Percentiles rank a stretch among this genome's conserved stretches.
phyloP scores from a whole-genome alignment of 176 grass and related monocot genomes.

The Musa itinerans region DNA sequence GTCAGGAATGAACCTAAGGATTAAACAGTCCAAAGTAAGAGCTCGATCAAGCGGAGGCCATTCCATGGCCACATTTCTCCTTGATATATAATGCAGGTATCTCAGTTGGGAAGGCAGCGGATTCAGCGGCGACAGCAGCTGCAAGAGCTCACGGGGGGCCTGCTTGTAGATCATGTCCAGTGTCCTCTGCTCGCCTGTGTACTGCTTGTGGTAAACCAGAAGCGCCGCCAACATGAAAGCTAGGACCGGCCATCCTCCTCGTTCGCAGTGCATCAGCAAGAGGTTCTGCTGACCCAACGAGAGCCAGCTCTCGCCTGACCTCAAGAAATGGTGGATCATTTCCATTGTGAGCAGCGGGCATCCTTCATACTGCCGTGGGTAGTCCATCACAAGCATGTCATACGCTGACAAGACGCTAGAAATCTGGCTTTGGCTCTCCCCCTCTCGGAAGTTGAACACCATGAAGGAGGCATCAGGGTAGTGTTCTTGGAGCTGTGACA shows the following conservation, averaged over 20 bases:
- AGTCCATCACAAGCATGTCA: conserved; percentile 95
- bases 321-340: conserved; percentile 84
- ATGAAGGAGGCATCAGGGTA: conserved; percentile 87
- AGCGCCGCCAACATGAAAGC: conserved; percentile 92
- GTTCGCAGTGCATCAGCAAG: conserved; percentile 88
- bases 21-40: conserved; percentile 91
- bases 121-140: conserved; percentile 69
- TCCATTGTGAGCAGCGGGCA: conserved; percentile 84
- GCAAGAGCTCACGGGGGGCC: conserved; percentile 72
- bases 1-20: conserved; percentile 65
- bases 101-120: conserved; percentile 91
- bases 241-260: conserved; percentile 82
- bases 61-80: conserved; percentile 72
- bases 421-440: conserved; percentile 60
- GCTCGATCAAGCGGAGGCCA: conserved; percentile 83
- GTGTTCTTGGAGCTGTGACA: conserved; percentile 59
- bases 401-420: conserved; percentile 49
- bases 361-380: conserved; percentile 83
- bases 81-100: conserved; percentile 84
- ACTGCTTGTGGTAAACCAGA: conserved; percentile 86
- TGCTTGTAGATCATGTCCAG: conserved; percentile 97
- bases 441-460: conserved; percentile 95
- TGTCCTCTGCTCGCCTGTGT: conserved; percentile 67
- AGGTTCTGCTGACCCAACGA: conserved; percentile 81
- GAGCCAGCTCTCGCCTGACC: conserved; percentile 95